Evolutionary conservation across 2,329 filamentous ascomycete species (phyloP).

Genomic region (Ophiostoma pallidulum): DNA sequence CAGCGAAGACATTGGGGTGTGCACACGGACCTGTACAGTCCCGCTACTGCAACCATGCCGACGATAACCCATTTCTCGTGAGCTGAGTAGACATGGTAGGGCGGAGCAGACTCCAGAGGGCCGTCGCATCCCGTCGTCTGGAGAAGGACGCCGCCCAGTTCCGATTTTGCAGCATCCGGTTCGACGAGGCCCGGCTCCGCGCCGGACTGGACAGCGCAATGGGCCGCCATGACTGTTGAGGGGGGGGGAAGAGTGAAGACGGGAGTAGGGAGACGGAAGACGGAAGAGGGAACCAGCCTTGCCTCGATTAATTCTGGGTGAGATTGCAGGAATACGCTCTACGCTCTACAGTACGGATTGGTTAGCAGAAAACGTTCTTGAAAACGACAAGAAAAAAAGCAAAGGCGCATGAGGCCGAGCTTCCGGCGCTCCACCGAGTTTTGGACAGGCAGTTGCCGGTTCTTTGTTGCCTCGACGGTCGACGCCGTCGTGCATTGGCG

Average conservation of each 20-base stretch:
- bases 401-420: not conserved
- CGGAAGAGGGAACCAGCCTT: not conserved
- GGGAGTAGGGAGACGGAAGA: too few species aligned
- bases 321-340: too few species aligned
- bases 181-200: not conserved
- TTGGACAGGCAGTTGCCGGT: not conserved
- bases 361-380: not conserved
- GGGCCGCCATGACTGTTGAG: not conserved
- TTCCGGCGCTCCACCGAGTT: not conserved
- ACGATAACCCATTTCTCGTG: constrained; percentile 22
- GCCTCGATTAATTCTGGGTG: too few species aligned
- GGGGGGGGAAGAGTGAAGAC: too few species aligned
- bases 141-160: not conserved
- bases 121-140: not conserved
- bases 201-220: not conserved
- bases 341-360: not conserved
- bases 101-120: not conserved
- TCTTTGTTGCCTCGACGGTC: not conserved
- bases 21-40: constrained; percentile 16
- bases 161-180: not conserved
- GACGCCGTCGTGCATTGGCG: too few species aligned
- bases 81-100: constrained; percentile 20
- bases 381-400: not conserved
- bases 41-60: constrained; percentile 21
- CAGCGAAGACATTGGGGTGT: not conserved